Conservation (phyloP, 1,284 basidiomycete species). For the Farysia itapuensis region DNA sequence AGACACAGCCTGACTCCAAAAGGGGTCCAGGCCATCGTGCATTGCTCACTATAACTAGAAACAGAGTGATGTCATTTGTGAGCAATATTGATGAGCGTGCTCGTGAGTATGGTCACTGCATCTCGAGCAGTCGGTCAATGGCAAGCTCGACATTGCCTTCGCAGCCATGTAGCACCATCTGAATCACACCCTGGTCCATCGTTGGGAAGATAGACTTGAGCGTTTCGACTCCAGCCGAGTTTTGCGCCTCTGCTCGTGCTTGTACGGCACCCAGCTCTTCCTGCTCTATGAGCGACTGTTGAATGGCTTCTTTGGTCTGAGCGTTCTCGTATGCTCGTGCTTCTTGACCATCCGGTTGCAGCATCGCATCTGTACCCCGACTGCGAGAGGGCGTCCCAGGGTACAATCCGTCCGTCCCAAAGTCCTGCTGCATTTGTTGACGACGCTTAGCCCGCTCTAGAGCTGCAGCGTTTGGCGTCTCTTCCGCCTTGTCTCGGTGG, state of each 20-base stretch:
- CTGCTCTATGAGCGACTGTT: conserved; percentile 27
- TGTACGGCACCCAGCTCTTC: conserved; percentile 6
- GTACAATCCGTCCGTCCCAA: conserved; percentile 4
- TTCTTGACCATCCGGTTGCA: conserved; percentile 10
- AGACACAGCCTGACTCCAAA: too few species aligned
- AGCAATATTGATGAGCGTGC: too few species aligned
- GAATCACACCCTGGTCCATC: conserved; percentile 41
- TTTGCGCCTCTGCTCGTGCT: conserved; percentile 26
- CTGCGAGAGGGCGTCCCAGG: conserved; percentile 9
- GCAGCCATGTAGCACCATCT: conserved; percentile 48
- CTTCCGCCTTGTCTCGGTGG: background rate
- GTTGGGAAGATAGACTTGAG: conserved; percentile 51
- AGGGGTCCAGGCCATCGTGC: too few species aligned
- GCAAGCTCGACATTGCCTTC: conserved; percentile 46
- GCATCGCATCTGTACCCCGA: background rate
- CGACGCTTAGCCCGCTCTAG: conserved; percentile 17
- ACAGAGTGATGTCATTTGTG: too few species aligned
- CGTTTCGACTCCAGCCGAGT: conserved; percentile 39
- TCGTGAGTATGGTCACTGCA: too few species aligned
- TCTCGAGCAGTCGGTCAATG: conserved; percentile 51
- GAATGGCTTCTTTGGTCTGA: conserved; percentile 30
- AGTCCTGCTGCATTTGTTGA: conserved; percentile 28
- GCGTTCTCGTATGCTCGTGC: conserved; percentile 15
- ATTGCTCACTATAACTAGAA: too few species aligned
- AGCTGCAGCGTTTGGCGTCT: conserved; percentile 14